phyloP scores from a whole-genome alignment of 441 rosid species.

The Melastoma candidum region DNA sequence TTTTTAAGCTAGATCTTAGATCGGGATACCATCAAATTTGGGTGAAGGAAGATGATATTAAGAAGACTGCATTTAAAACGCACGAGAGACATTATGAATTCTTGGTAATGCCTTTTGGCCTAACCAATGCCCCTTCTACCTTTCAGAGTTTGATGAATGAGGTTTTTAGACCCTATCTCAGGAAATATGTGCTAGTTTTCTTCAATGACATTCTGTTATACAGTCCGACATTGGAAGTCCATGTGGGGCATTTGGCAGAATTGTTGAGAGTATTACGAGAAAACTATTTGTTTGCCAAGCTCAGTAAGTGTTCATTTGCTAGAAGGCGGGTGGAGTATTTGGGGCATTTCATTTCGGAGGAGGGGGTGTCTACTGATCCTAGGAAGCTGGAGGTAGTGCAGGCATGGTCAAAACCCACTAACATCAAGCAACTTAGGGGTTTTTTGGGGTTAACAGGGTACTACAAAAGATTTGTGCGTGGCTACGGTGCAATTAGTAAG shows the following conservation, averaged over 20 bases:
- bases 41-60: too few species aligned
- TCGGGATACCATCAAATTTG: too few species aligned
- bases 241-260: neutral
- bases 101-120: too few species aligned
- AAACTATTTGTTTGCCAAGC: neutral
- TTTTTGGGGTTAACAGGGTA: neutral
- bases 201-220: conserved; percentile 4
- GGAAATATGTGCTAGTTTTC: neutral
- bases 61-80: neutral
- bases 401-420: neutral
- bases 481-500: neutral
- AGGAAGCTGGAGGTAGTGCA: neutral
- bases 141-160: conserved; percentile 5
- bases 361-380: conserved; percentile 5
- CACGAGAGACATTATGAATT: neutral
- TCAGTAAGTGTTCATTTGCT: neutral
- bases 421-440: neutral
- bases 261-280: neutral
- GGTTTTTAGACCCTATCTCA: neutral
- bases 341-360: neutral
- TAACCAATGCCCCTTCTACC: neutral
- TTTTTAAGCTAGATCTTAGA: too few species aligned
- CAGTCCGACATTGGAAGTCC: neutral
- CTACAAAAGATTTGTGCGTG: neutral
- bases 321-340: conserved; percentile 2